A percentile compares a stretch with the other conserved stretches of the same genome.
phyloP scores from a whole-genome alignment of 1,284 basidiomycete genomes.

The Takashimella tepidaria region DNA sequence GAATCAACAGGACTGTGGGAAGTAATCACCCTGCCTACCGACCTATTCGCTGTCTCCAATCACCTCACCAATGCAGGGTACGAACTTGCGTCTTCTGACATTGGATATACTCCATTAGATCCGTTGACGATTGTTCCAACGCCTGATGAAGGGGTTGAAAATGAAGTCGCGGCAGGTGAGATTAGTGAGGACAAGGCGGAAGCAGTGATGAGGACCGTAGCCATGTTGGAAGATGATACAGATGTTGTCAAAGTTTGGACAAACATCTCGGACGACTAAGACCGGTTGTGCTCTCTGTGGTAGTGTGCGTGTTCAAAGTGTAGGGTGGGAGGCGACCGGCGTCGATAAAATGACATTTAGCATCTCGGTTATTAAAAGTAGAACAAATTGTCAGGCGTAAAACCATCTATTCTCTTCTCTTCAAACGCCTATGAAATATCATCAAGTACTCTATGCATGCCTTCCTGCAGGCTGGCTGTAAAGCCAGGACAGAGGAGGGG shows the following conservation, averaged over 20 bases:
- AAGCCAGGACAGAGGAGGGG: too few species aligned
- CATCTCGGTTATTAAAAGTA: too few species aligned
- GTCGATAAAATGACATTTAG: too few species aligned
- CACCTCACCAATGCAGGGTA: constrained; percentile 20
- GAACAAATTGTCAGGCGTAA: too few species aligned
- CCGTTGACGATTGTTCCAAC: constrained; percentile 23
- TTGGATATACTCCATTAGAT: constrained; percentile 35
- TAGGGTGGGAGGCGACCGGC: too few species aligned
- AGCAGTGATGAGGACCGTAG: constrained; percentile 25
- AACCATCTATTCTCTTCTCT: too few species aligned
- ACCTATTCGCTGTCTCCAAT: constrained; percentile 25
- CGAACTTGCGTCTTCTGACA: constrained; percentile 28
- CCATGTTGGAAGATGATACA: constrained; percentile 36
- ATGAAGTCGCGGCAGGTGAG: constrained; percentile 14
- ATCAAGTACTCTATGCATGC: too few species aligned
- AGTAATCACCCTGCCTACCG: constrained; percentile 30
- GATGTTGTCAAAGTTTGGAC: constrained; percentile 47
- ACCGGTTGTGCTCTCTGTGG: too few species aligned
- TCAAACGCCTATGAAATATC: too few species aligned
- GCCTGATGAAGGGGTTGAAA: too few species aligned
- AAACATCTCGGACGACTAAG: constrained; percentile 25
- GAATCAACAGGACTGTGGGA: constrained; percentile 6
- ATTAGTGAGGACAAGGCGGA: constrained; percentile 34
- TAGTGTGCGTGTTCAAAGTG: too few species aligned
- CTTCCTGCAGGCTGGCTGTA: too few species aligned